Percentiles rank a stretch among this genome's conserved stretches.
phyloP scores from a whole-genome alignment of 257 asterid genomes.

The Haberlea rhodopensis region DNA sequence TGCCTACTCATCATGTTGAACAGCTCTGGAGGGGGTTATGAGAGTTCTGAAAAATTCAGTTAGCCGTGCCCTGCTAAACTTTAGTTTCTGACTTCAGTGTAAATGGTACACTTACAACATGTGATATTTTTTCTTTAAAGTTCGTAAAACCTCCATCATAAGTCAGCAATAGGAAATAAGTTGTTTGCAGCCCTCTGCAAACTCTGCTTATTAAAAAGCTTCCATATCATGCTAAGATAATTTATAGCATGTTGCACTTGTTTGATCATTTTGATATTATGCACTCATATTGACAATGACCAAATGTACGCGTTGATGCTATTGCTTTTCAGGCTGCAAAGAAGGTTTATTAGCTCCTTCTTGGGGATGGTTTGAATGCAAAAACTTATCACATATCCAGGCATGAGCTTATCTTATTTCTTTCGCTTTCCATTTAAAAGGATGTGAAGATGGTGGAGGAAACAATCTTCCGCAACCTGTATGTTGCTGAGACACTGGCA shows the following conservation, averaged over 20 bases:
- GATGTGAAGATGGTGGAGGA: background rate
- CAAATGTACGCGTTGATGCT: background rate
- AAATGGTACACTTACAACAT: slow-evolving; percentile 1
- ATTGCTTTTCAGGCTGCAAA: slow-evolving; percentile 67
- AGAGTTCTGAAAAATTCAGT: slow-evolving; percentile 92
- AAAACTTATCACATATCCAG: slow-evolving; percentile 91
- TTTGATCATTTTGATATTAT: background rate
- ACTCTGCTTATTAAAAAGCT: background rate
- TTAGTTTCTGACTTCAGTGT: slow-evolving; percentile 23
- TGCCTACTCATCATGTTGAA: slow-evolving; percentile 88
- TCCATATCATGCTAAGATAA: background rate
- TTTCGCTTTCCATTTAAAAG: slow-evolving; percentile 1
- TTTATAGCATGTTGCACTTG: background rate
- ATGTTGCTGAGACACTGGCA: background rate
- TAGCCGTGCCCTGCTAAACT: slow-evolving; percentile 84
- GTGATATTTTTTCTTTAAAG: background rate
- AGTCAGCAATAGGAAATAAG: background rate
- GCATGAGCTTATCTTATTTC: slow-evolving; percentile 31
- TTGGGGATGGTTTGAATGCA: slow-evolving; percentile 78
- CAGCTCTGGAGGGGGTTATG: slow-evolving; percentile 99
- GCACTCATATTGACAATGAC: background rate
- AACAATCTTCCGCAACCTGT: slow-evolving; percentile 1
- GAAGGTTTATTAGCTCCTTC: slow-evolving; percentile 75
- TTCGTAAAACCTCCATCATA: background rate
- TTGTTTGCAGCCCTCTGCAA: background rate